These are phyloP conservation scores for Skeletonema costatum DNA, from an alignment of 108 stramenopile genomes.

Conservation along the genomic window DNA sequence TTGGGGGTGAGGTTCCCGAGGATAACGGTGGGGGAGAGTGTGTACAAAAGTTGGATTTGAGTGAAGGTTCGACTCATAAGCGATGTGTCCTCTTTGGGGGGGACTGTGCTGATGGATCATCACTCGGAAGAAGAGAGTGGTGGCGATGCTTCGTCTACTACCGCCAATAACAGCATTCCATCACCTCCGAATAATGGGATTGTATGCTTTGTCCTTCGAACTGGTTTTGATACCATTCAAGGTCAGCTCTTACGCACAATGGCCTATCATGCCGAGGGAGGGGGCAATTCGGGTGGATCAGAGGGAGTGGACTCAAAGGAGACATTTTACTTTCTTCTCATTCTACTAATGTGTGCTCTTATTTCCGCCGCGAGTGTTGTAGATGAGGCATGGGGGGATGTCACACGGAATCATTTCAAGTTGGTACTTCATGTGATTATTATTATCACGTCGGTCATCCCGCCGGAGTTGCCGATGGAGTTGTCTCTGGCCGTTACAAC, in stretches of 20 bases:
- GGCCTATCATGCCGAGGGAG: constrained; percentile 77
- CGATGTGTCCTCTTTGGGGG: constrained; percentile 82
- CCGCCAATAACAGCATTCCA: constrained; percentile 32
- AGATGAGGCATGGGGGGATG: constrained; percentile 79
- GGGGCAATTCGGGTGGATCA: constrained; percentile 48
- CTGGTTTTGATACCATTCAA: constrained; percentile 95
- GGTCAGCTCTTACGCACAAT: constrained; percentile 94
- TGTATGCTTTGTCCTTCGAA: constrained; percentile 86
- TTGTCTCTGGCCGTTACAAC: constrained; percentile 94
- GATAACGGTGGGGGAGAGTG: constrained; percentile 15
- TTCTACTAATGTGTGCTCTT: constrained; percentile 89
- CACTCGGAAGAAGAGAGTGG: constrained; percentile 38
- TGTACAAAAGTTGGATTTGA: constrained; percentile 22
- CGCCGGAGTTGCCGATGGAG: constrained; percentile 98
- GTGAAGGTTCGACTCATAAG: constrained; percentile 52
- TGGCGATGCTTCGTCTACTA: neutral
- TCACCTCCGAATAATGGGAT: constrained; percentile 85
- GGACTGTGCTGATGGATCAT: constrained; percentile 78
- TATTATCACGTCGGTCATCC: constrained; percentile 95
- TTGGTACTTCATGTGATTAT: constrained; percentile 95
- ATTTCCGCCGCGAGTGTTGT: constrained; percentile 84
- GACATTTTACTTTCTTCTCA: constrained; percentile 87
- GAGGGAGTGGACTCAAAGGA: constrained; percentile 85
- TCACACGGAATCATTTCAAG: constrained; percentile 87
- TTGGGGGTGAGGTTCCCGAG: constrained; percentile 39